Percentiles rank a stretch among this genome's conserved stretches.
Evolutionary conservation across 2,329 filamentous ascomycete species (phyloP).

Genomic region (Alternaria consortialis): DNA sequence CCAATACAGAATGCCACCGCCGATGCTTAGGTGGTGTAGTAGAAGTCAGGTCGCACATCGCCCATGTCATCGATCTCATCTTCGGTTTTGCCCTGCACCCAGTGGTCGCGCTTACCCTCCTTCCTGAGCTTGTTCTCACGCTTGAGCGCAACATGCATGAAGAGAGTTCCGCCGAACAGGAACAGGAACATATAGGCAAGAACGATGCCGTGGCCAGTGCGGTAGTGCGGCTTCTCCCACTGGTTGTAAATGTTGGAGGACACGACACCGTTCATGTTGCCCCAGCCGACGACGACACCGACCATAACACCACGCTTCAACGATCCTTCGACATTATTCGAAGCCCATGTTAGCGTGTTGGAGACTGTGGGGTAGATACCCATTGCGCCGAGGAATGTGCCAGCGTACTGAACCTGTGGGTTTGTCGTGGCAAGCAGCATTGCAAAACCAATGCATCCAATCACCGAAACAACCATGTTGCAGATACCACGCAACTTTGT

Average conservation of each 20-base stretch:
- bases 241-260: conserved; percentile 78
- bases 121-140: conserved; percentile 74
- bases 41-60: conserved; percentile 73
- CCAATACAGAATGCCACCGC: not conserved
- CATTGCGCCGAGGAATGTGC: conserved; percentile 82
- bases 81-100: conserved; percentile 70
- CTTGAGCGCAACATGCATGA: conserved; percentile 70
- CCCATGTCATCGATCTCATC: conserved; percentile 73
- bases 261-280: conserved; percentile 89
- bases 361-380: conserved; percentile 90
- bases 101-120: conserved; percentile 71
- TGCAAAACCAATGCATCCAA: conserved; percentile 80
- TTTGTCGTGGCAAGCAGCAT: conserved; percentile 76
- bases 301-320: conserved; percentile 91
- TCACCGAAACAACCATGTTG: conserved; percentile 75
- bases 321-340: conserved; percentile 91
- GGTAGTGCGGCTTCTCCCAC: conserved; percentile 70
- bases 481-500: conserved; percentile 77
- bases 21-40: conserved; percentile 67
- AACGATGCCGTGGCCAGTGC: conserved; percentile 77
- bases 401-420: conserved; percentile 79
- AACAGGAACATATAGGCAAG: conserved; percentile 77
- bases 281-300: conserved; percentile 89
- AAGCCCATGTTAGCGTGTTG: conserved; percentile 87
- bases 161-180: conserved; percentile 73